Percentiles rank a stretch among this genome's conserved stretches.
phyloP scores from a whole-genome alignment of 2,329 filamentous ascomycete species.

The Fonsecaea multimorphosa region DNA sequence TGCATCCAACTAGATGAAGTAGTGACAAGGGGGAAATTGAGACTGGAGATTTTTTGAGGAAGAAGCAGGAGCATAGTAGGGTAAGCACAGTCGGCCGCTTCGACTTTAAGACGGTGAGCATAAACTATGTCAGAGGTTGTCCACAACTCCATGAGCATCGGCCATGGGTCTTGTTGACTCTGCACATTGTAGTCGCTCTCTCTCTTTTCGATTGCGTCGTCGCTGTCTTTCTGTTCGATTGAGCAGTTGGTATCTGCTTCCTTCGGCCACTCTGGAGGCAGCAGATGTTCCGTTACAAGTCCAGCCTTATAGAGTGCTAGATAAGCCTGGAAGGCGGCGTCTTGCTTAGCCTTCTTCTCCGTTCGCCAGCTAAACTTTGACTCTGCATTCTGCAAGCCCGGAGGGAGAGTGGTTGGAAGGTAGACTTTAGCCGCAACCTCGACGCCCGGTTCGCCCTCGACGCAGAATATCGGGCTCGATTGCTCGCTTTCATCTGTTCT shows the following conservation, averaged over 20 bases:
- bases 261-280: slow-evolving; percentile 58
- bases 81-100: slow-evolving; percentile 5
- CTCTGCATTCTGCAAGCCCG: slow-evolving; percentile 60
- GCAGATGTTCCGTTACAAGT: slow-evolving; percentile 76
- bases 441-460: slow-evolving; percentile 46
- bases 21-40: slow-evolving; percentile 25
- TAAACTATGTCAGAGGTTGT: slow-evolving; percentile 14
- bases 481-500: slow-evolving; percentile 54
- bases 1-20: not conserved
- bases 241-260: slow-evolving; percentile 13
- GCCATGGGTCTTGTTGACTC: slow-evolving; percentile 49
- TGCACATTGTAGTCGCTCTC: slow-evolving; percentile 40
- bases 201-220: slow-evolving; percentile 15
- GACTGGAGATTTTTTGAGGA: slow-evolving; percentile 23
- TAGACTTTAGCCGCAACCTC: slow-evolving; percentile 63
- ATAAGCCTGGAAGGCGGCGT: slow-evolving; percentile 84
- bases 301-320: slow-evolving; percentile 70
- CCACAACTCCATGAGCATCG: slow-evolving; percentile 40
- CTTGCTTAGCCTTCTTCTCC: slow-evolving; percentile 74
- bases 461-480: slow-evolving; percentile 69
- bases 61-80: slow-evolving; percentile 31
- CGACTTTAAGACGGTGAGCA: slow-evolving; percentile 27
- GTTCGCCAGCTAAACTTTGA: slow-evolving; percentile 68
- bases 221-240: slow-evolving; percentile 11
- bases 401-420: slow-evolving; percentile 74